Evolutionary conservation across 2,329 filamentous ascomycete genomes (phyloP), one percentile per base, ranked within the genome.

Genomic region (Ascochyta clinopodiicola): DNA sequence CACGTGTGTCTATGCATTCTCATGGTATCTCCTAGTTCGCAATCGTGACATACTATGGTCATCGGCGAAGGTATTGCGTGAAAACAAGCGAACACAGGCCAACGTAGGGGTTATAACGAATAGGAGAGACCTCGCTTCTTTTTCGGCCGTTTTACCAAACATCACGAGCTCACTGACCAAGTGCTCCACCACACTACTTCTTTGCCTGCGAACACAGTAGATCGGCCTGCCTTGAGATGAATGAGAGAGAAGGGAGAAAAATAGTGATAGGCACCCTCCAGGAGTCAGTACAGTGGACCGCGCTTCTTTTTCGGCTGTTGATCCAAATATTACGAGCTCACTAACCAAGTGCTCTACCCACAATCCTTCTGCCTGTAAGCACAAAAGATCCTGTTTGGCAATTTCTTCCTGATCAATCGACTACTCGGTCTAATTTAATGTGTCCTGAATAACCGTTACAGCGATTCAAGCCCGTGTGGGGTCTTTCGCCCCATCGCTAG

Each of bases 71-170:
- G 12, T 49, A 34, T 17, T 40, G 45, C 19, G 27, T 49, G 27
- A 37, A 27, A 46, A 29, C 44, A 38, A 46, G 21, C 44, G 32
- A 46, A 46, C 27, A 32, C 32, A 37, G 21, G 44, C 44, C 34
- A 48, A 49, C 45, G 36, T 34, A 42, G 27, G 36, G 17, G 36
- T 40, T 49, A 42, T 17, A 42, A 49, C 45, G 36, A 35, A 17
- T 42, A 49, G 45, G 45, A 42, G 36, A 49, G 36, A 49, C 45
- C 27, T 49, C 45, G 45, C 45, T 42, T 49, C 45, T 49, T 29
- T 29, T 29, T 29, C 27, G 27, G 27, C 27, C 27, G 10, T 10
- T 29, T 2, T 29, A 3, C 10, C 27, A 29, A 29, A 9, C 27
- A 29, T 29, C 27, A 29, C 6, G 27, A 29, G 10, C 27, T 29